Evolutionary conservation across 768 basidiomycete species (phyloP), one percentile per base, ranked within the genome.

Genomic region (Ephemerocybe angulata): DNA sequence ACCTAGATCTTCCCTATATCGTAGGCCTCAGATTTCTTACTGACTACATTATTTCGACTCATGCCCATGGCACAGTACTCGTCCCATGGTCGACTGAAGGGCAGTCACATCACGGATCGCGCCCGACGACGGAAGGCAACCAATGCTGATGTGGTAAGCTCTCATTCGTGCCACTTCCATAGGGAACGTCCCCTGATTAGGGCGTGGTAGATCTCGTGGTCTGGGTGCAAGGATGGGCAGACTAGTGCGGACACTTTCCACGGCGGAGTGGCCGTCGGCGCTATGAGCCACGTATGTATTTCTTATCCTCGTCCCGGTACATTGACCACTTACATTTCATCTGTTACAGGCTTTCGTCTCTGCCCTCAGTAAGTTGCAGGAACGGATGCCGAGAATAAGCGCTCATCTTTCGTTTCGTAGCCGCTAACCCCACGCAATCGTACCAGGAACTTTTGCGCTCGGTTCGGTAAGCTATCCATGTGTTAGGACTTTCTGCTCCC

Each of bases 211-310:
- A 85, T 90, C 50, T 86, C 84, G 1, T 88, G 83, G 67, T 83
- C 87, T 17, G 87, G 81, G 21, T 88, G 88, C 62, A 75, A 81
- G 50, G 89, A 90, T 65, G 77, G 76, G 30, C 81, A 88, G 67
- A 88, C 81, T 0, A 90, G 87, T 63, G 84, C 86, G 0, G 88
- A 90, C 63, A 87, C 87, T 1, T 80, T 81, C 49, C 72, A 79
- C 25, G 76, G 74, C 22, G 86, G 85, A 21, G 72, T 80, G 3
- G 85, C 88, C 0, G 84, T 87, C 6, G 89, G 89, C 2, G 89
- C 88, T 3, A 90, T 90, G 85, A 88, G 87, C 67, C 77, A 86
- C 69, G 88, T 88, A 63, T 47, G 86, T 71, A 41, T n/a, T n/a
- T n/a, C n/a, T n/a, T n/a, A n/a, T n/a, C n/a, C n/a, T n/a, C n/a